Evolutionary conservation across 257 asterid species (phyloP).

Genomic region (Cinchona pubescens): DNA sequence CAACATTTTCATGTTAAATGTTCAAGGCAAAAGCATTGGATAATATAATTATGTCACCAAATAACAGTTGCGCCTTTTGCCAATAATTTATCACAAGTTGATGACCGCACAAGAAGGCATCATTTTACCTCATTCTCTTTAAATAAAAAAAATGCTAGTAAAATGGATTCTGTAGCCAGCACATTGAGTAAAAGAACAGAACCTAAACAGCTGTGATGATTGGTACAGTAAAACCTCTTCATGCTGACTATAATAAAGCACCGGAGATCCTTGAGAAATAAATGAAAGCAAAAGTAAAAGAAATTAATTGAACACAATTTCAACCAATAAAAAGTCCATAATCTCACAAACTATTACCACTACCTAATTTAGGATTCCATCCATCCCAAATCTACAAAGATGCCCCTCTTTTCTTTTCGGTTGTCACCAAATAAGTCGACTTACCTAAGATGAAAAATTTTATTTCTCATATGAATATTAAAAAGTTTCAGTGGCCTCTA

Average conservation of each 20-base stretch:
- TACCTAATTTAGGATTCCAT: background rate
- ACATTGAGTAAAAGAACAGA: background rate
- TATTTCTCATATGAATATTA: background rate
- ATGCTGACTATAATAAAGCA: background rate
- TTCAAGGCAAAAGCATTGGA: background rate
- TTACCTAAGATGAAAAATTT: background rate
- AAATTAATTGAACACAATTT: background rate
- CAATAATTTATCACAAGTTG: background rate
- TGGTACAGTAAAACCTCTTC: background rate
- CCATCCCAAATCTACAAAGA: background rate
- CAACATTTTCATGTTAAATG: background rate
- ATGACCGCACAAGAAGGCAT: background rate
- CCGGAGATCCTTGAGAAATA: background rate
- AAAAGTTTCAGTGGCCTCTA: background rate
- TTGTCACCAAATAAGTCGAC: background rate
- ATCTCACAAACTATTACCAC: background rate
- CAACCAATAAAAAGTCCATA: background rate
- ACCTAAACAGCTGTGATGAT: background rate
- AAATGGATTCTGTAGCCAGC: background rate
- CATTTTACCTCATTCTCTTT: too few species aligned
- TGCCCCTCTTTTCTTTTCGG: background rate
- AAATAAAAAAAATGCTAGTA: background rate
- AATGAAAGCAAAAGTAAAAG: background rate
- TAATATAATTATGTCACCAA: background rate
- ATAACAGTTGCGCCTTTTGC: background rate